A percentile compares a stretch with the other conserved stretches of the same genome.
Conservation (phyloP, 1,284 basidiomycete genomes). For the Ustilago sp. region DNA sequence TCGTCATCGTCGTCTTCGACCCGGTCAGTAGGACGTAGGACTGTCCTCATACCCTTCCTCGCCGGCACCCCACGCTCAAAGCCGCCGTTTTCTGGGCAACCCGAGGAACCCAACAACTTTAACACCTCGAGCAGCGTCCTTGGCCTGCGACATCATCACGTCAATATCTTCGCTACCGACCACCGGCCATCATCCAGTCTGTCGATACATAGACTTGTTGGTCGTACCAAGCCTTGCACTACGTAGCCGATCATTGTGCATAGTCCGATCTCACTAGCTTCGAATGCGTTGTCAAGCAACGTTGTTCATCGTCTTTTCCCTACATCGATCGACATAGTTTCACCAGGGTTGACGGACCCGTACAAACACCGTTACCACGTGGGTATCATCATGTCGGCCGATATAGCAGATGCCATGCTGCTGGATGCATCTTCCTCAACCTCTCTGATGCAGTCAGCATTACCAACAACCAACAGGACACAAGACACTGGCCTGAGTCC, state of each 20-base stretch:
- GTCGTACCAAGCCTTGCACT: not conserved
- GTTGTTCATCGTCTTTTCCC: not conserved
- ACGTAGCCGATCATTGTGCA: not conserved
- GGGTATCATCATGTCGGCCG: constrained; percentile 21
- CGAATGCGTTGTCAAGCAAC: constrained; percentile 4
- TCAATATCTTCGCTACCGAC: not conserved
- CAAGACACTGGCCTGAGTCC: not conserved
- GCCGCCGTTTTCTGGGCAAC: not conserved
- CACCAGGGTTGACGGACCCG: constrained; percentile 38
- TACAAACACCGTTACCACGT: constrained; percentile 31
- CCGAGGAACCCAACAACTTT: not conserved
- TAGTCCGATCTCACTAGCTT: not conserved
- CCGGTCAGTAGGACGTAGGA: not conserved
- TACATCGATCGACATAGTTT: constrained; percentile 2
- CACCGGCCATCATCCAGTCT: not conserved
- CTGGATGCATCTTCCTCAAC: constrained; percentile 13
- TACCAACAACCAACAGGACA: not conserved
- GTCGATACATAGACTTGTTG: not conserved
- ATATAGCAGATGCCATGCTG: constrained; percentile 17
- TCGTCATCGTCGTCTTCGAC: constrained; percentile 5
- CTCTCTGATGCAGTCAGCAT: not conserved
- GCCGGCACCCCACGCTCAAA: not conserved
- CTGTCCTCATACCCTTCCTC: not conserved
- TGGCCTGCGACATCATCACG: not conserved
- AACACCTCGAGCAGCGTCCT: not conserved